phyloP scores from a whole-genome alignment of 1,284 basidiomycete genomes.

The Apiotrichum domesticum region DNA sequence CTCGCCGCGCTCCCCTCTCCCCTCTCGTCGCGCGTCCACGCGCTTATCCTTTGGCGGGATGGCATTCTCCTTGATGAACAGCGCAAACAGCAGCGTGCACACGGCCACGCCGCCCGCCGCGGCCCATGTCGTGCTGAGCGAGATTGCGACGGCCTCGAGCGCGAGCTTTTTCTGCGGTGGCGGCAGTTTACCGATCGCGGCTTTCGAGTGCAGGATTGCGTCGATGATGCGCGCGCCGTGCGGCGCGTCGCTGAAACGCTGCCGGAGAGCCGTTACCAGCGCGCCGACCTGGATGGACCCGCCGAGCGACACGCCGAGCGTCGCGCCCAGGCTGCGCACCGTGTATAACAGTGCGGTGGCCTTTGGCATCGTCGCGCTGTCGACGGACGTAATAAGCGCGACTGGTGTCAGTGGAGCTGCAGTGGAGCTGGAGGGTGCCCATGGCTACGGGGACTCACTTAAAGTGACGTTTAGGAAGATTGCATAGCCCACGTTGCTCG shows the following conservation, averaged over 20 bases:
- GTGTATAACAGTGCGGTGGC: slow-evolving; percentile 46
- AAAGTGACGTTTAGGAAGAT: slow-evolving; percentile 40
- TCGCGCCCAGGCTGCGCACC: slow-evolving; percentile 40
- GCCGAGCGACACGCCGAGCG: slow-evolving; percentile 41
- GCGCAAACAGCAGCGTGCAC: slow-evolving; percentile 26
- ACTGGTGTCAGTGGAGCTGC: slow-evolving; percentile 20
- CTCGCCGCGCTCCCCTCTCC: no score
- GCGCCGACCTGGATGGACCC: slow-evolving; percentile 41
- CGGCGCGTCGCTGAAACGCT: slow-evolving; percentile 13
- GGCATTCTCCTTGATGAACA: slow-evolving; percentile 14
- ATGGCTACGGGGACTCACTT: slow-evolving; percentile 19
- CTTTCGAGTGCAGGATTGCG: slow-evolving; percentile 43
- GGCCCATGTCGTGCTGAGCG: slow-evolving; percentile 28
- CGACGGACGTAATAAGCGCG: slow-evolving; percentile 40
- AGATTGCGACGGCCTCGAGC: slow-evolving; percentile 37
- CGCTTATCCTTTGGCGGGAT: slow-evolving; percentile 10
- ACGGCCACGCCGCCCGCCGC: slow-evolving; percentile 23
- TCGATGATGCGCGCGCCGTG: slow-evolving; percentile 22
- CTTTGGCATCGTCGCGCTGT: slow-evolving; percentile 43
- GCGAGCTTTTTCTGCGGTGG: slow-evolving; percentile 21
- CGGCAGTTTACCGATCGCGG: slow-evolving; percentile 33
- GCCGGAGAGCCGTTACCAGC: slow-evolving; percentile 22
- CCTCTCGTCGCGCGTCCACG: no score
- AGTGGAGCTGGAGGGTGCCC: no score
- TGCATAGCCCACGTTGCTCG: slow-evolving; percentile 42